phyloP scores from a whole-genome alignment of 805 yeast genomes.

The Candida xyloterini region DNA sequence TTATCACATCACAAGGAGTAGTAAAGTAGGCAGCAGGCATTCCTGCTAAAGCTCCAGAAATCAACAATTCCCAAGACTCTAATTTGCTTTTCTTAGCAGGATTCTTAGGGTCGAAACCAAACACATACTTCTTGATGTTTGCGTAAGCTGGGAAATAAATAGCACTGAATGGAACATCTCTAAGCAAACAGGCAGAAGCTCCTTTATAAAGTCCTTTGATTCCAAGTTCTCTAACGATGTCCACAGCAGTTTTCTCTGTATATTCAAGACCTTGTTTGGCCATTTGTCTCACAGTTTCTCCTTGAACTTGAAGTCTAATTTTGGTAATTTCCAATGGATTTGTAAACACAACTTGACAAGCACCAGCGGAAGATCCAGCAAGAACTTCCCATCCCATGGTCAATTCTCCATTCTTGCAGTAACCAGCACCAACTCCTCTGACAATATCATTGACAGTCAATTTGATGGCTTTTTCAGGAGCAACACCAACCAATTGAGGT shows the following conservation, averaged over 20 bases:
- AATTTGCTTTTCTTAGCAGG: conserved; percentile 56
- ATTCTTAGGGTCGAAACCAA: conserved; percentile 75
- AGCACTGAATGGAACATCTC: conserved; percentile 96
- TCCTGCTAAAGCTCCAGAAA: conserved; percentile 93
- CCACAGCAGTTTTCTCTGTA: conserved; percentile 55
- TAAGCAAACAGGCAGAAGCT: conserved; percentile 81
- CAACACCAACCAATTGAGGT: conserved; percentile 95
- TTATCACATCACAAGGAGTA: conserved; percentile 95
- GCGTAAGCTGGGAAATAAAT: conserved; percentile 97
- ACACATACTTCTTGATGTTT: conserved; percentile 77
- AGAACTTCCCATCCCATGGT: conserved; percentile 62
- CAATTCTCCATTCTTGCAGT: conserved; percentile 47
- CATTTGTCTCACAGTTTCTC: conserved; percentile 51
- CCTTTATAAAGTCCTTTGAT: conserved; percentile 87
- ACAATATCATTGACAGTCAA: conserved; percentile 89
- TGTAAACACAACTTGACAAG: conserved; percentile 92
- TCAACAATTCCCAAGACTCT: conserved; percentile 77
- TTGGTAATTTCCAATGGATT: conserved; percentile 95
- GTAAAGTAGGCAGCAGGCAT: conserved; percentile 97
- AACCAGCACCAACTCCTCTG: conserved; percentile 62
- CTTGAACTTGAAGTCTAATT: conserved; percentile 91
- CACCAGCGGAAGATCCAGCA: conserved; percentile 95
- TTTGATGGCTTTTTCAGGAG: conserved; percentile 97
- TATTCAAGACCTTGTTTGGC: conserved; percentile 27
- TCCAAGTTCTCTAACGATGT: conserved; percentile 77